Evolutionary conservation across 2,329 filamentous ascomycete species (phyloP).

Genomic region (Sporothrix inflata): DNA sequence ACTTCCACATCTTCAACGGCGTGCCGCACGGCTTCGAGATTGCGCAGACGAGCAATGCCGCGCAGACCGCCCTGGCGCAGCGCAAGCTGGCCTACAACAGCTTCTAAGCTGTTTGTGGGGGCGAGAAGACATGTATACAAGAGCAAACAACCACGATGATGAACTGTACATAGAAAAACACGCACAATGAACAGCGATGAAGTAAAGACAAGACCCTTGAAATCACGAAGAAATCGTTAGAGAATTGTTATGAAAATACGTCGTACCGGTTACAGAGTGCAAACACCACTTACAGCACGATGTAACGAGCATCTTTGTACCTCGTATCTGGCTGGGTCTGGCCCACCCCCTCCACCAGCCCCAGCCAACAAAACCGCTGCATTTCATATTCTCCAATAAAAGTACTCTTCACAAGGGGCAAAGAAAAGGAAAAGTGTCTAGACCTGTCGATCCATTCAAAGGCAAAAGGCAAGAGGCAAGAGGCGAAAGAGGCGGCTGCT

Average conservation of each 20-base stretch:
- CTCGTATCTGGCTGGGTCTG: background rate
- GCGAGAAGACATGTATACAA: background rate
- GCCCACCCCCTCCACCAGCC: background rate
- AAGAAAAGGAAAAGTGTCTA: background rate
- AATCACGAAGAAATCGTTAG: too few relatives aligned
- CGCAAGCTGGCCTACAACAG: constrained; percentile 33
- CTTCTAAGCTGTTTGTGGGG: constrained; percentile 14
- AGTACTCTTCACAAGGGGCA: background rate
- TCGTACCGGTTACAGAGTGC: background rate
- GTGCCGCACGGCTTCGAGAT: constrained; percentile 46
- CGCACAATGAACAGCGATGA: background rate
- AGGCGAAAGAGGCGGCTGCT: too few relatives aligned
- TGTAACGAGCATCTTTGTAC: background rate
- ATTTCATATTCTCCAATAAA: too few relatives aligned
- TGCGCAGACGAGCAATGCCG: constrained; percentile 27
- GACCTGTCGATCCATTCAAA: background rate
- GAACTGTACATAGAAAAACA: background rate
- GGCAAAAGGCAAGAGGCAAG: too few relatives aligned
- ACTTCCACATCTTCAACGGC: constrained; percentile 48
- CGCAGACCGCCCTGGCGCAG: constrained; percentile 34
- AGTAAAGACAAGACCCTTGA: background rate
- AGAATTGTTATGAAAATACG: too few relatives aligned
- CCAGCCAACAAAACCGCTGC: background rate
- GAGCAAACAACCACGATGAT: background rate
- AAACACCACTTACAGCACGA: background rate